Conservation (phyloP, 345 rosid genomes). For the thale cress (Arabidopsis thaliana) region DNA sequence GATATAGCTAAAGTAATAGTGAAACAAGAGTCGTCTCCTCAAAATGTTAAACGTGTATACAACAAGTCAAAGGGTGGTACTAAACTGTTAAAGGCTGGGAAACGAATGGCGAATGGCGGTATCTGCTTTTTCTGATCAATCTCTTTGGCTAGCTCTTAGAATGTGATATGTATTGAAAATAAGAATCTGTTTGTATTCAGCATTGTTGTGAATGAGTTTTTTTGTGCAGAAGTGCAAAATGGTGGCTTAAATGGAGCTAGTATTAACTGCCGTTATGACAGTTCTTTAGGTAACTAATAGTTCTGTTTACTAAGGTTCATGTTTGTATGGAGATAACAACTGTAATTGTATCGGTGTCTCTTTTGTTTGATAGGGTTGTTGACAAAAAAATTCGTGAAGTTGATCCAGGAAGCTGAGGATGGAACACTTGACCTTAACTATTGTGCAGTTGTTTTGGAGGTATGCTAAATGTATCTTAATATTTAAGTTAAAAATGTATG, state of each 20-base stretch:
- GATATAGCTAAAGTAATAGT: constrained; percentile 36
- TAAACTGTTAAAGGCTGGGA: constrained; percentile 48
- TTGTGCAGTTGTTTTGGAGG: constrained; percentile 76
- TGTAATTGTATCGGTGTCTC: constrained; percentile 3
- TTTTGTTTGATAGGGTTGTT: constrained; percentile 56
- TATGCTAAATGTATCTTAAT: constrained; percentile 33
- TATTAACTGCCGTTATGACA: constrained; percentile 66
- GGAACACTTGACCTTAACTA: constrained; percentile 78
- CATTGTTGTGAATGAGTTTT: constrained; percentile 25
- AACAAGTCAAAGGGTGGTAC: constrained; percentile 50
- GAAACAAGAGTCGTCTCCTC: constrained; percentile 41
- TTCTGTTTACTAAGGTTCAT: neutral
- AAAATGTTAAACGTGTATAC: constrained; percentile 43
- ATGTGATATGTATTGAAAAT: neutral
- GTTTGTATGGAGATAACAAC: neutral
- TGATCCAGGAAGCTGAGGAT: constrained; percentile 73
- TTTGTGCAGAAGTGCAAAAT: constrained; percentile 47
- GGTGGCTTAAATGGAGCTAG: constrained; percentile 52
- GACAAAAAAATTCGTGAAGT: constrained; percentile 67
- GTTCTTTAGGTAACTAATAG: constrained; percentile 62
- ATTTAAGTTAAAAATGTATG: neutral
- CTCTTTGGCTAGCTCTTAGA: neutral
- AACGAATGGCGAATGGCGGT: constrained; percentile 52
- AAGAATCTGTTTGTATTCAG: neutral
- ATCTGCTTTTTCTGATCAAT: constrained; percentile 15